A percentile compares a stretch with the other conserved stretches of the same genome.
phyloP scores from a whole-genome alignment of 148 eudicot genomes.

The Tetragonia tetragonoides region DNA sequence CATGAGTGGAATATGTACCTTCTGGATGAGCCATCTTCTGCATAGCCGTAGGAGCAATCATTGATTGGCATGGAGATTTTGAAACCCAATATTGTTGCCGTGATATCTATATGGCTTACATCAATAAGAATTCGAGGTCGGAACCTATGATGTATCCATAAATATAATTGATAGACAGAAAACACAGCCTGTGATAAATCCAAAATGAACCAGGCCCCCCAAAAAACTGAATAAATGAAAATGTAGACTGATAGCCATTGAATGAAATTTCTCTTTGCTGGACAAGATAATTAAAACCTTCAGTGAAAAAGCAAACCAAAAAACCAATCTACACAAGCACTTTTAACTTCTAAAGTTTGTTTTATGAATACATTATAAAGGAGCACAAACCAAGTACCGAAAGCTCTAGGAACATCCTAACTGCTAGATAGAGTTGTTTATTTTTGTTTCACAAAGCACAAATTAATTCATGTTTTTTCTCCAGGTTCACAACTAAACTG shows the following conservation, averaged over 20 bases:
- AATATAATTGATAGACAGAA: neutral
- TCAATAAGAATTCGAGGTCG: constrained; percentile 84
- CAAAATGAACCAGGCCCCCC: neutral
- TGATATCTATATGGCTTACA: constrained; percentile 67
- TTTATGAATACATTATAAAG: too few relatives aligned
- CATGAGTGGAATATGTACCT: constrained; percentile 40
- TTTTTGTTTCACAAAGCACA: too few relatives aligned
- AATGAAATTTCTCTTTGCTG: too few relatives aligned
- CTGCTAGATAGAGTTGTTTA: too few relatives aligned
- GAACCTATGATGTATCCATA: constrained; percentile 40
- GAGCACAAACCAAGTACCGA: too few relatives aligned
- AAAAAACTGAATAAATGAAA: neutral
- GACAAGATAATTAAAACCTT: too few relatives aligned
- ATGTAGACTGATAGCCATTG: neutral
- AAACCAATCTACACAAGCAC: too few relatives aligned
- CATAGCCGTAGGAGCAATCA: constrained; percentile 94
- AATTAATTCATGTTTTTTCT: too few relatives aligned
- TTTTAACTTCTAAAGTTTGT: too few relatives aligned
- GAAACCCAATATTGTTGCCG: constrained; percentile 68
- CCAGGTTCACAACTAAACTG: too few relatives aligned
- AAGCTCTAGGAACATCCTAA: too few relatives aligned
- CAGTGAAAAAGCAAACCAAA: too few relatives aligned
- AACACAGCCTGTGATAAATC: neutral
- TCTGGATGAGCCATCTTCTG: constrained; percentile 92
- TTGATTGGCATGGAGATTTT: constrained; percentile 89